Evolutionary conservation across 495 filamentous ascomycete species (phyloP), one percentile per base, ranked within the genome.

Genomic region (Trichoderma parareesei): DNA sequence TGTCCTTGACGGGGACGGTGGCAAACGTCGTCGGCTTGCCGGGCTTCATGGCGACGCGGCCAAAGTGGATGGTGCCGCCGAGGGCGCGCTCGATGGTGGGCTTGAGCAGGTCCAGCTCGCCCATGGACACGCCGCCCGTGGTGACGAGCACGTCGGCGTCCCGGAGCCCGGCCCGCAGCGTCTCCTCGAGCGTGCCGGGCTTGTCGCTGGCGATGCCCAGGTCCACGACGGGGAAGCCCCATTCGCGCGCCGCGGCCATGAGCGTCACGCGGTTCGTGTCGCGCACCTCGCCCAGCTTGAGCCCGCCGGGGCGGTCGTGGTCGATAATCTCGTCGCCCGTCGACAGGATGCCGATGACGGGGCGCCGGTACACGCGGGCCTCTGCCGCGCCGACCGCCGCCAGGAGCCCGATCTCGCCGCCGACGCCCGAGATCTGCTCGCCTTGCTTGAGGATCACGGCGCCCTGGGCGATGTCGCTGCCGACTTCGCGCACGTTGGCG

Each of bases 1-100:
- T 82, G 68, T 84, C 75, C 71, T 88, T 87, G 11, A 80, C 77
- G 10, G 90, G 87, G 4, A 98, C 81, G 1, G 92, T 97, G 5
- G 95, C 94, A 69, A 98, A 99, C 3, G 95, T 98, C 10, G 92
- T 96, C 4, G 94, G 94, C 73, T 97, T 98, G 20, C 94, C 94
- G 0, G 94, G 94, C 77, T 98, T 98, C 94, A 99, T 98, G 38
- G 87, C 84, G 6, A 98, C 95, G 38, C 95, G 87, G 48, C 94
- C 94, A 71, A 99, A 99, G 74, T 98, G 94, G 70, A 99, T 96
- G 0, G 89, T 96, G 14, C 94, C 94, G 65, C 91, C 90, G 5
- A 98, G 84, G 2, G 86, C 81, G 63, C 93, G 88, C 77, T 98
- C 94, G 71, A 99, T 91, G 5, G 92, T 97, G 1, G 95, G 94